Evolutionary conservation across 192 early-diverging fungal genomes (phyloP), one percentile per base, ranked within the genome.

Genomic region (Gamsiella multidivaricata): DNA sequence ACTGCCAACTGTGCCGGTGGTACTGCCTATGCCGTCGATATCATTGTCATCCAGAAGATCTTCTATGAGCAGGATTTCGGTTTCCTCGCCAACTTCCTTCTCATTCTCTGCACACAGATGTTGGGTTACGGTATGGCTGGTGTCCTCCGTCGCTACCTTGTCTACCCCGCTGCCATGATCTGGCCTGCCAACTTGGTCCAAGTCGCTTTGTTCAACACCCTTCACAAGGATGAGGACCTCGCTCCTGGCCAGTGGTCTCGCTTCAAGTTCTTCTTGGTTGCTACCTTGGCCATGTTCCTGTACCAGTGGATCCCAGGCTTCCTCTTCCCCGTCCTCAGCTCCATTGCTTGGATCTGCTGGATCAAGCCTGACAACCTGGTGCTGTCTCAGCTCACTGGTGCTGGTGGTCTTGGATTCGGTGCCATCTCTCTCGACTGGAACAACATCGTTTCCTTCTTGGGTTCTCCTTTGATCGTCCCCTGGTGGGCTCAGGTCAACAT

Each of bases 111-210:
- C 1, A 94, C 94, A 8, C 81, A 81, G 61, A 62, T 85, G 52
- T 55, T 85, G 25, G 86, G 86, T 33, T 88, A 82, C 55, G 87
- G 84, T 61, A 70, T 96, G 74, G 91, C 95, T 14, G 95, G 95
- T 64, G 74, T 95, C 11, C 82, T 88, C 31, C 91, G 97, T 18
- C 87, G 87, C 31, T 94, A 89, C 80, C 81, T 97, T 11, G 94
- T 97, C 26, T 87, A 92, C 60, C 94, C 94, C 23, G 76, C 90
- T n/a, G 83, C 87, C 18, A 95, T 95, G 93, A 79, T 93, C 39
- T 99, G 95, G 95, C 96, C 97, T 8, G 61, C 86, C 6, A 90
- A 84, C 34, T 85, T 97, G 26, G 83, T 86, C 29, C 70, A 76
- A 42, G 84, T 81, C 31, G 72, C 83, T 9, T 41, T 84, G 7